Evolutionary conservation across 1,139 yeast genomes (phyloP), one percentile per base, ranked within the genome.

Genomic region (Debaryomyces udenii): DNA sequence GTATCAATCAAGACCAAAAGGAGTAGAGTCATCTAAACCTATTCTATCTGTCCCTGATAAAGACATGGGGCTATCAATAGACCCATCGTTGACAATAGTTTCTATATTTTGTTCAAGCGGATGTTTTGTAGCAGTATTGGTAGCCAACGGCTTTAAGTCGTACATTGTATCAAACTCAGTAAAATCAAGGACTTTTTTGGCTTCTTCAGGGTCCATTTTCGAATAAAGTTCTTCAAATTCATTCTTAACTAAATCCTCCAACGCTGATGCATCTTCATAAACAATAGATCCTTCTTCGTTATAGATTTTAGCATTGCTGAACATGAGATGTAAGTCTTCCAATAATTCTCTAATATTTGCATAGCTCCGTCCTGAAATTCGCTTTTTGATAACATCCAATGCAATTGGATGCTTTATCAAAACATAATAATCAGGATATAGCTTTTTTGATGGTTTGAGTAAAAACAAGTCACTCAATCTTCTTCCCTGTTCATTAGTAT

Each of bases 221-320:
- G 49, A 41, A 7, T 56, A 49, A 35, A 65, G 47, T 35, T 68
- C 73, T 35, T 52, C 55, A 47, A 64, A 67, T 44, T 61, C 62
- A 10, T 59, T 59, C 34, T 57, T 49, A 1, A 73, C 79, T 42
- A 79, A 59, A 9, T 68, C 62, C 57, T 88, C 93, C 51, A 91
- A 66, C 16, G 67, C 72, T 29, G 75, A 65, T 1, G 98, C 95
- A 64, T 90, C 96, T 44, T 80, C 76, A 53, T 82, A 87, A 13
- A 91, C 89, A 45, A 83, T 62, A 1, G 96, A 87, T 0, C 95
- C 96, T 59, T 87, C 96, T 55, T 89, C 94, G 55, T 91, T 91
- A 60, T 89, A 91, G n/a, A 80, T 78, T 47, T 83, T 75, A 1
- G 97, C 97, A 62, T 91, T 91, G 44, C 78, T 74, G 61, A 87